These are phyloP conservation scores for Typha latifolia DNA, from an alignment of 176 grass and related monocot species.

Conservation along the genomic window DNA sequence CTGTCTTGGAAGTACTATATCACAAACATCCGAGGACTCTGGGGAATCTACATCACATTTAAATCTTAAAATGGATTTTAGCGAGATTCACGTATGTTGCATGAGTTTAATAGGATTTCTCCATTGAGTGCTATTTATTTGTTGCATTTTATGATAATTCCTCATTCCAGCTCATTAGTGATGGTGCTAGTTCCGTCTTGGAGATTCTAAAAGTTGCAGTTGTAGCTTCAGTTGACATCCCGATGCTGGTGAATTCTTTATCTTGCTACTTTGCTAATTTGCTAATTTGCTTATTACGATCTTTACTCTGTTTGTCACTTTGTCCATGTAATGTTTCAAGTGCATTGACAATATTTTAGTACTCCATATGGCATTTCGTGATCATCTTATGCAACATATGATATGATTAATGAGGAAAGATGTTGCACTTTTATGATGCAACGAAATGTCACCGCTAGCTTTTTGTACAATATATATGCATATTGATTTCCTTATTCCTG, in stretches of 20 bases:
- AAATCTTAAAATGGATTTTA: slow-evolving; percentile 55
- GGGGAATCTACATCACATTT: slow-evolving; percentile 46
- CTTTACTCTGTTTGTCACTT: slow-evolving; percentile 6
- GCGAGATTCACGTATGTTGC: slow-evolving; percentile 65
- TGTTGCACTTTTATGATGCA: no score
- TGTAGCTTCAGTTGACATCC: slow-evolving; percentile 62
- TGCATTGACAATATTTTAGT: not conserved
- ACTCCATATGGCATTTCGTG: not conserved
- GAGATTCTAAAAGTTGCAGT: slow-evolving; percentile 59
- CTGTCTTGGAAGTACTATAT: slow-evolving; percentile 46
- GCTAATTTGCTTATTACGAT: slow-evolving; percentile 6
- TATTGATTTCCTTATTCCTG: no score
- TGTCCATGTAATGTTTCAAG: not conserved
- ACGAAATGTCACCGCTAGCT: no score
- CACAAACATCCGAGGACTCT: slow-evolving; percentile 33
- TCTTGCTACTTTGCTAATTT: no score
- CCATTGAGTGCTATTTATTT: slow-evolving; percentile 19
- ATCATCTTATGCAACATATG: no score
- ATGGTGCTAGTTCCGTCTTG: slow-evolving; percentile 57
- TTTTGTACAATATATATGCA: no score
- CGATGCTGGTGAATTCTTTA: slow-evolving; percentile 55
- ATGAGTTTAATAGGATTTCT: slow-evolving; percentile 15
- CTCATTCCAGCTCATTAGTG: slow-evolving; percentile 72
- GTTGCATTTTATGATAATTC: slow-evolving; percentile 25
- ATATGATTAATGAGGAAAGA: no score